Evolutionary conservation across 2,329 filamentous ascomycete genomes (phyloP).

Genomic region (Aspergillus sp.): DNA sequence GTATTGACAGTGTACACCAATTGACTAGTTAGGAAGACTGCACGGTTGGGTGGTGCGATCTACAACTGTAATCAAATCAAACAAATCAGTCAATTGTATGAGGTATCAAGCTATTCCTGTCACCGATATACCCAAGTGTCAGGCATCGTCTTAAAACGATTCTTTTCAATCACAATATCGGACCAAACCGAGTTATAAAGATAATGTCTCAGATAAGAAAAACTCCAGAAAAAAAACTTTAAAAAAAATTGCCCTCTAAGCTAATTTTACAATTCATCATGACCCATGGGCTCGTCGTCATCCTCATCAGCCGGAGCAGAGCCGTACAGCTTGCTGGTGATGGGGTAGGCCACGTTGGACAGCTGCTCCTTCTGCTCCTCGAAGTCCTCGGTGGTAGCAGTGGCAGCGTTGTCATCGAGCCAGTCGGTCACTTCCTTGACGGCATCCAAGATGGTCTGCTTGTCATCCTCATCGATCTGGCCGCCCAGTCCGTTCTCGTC

Average conservation of each 20-base stretch:
- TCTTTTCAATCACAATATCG: background rate
- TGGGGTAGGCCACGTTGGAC: constrained; percentile 92
- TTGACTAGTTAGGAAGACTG: too few species aligned
- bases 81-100: constrained; percentile 1
- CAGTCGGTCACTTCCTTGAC: constrained; percentile 97
- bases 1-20: background rate
- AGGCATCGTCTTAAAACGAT: background rate
- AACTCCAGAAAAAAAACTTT: constrained; percentile 18
- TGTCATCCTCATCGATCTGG: constrained; percentile 98
- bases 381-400: constrained; percentile 88
- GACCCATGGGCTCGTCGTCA: constrained; percentile 67
- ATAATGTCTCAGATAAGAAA: constrained; percentile 19
- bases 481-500: constrained; percentile 95
- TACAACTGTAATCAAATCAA: background rate
- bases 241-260: constrained; percentile 37
- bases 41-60: background rate
- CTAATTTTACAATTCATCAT: constrained; percentile 74
- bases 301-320: constrained; percentile 65
- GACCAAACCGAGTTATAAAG: background rate
- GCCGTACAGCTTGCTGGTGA: constrained; percentile 96
- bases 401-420: constrained; percentile 90
- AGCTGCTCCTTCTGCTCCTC: constrained; percentile 99
- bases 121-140: background rate
- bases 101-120: constrained; percentile 20
- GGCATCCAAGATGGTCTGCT: constrained; percentile 91